Base-by-base conservation (phyloP, 2,329 filamentous ascomycete genomes). In the Talaromyces atroroseus region DNA sequence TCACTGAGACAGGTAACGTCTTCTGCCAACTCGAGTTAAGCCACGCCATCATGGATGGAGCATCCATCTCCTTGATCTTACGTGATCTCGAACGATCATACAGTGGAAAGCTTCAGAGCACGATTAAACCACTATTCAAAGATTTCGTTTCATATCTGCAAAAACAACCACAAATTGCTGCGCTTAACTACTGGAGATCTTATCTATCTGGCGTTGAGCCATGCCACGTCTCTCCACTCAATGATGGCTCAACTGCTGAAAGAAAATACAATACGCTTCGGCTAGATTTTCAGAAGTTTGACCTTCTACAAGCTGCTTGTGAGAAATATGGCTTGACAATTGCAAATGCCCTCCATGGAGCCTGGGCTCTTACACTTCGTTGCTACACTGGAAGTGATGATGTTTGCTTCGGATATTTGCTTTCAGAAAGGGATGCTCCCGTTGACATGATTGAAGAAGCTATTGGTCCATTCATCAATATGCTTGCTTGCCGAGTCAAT, bases 11-110 rank as follows among this genome's bases (percentile, higher is more conserved):
- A 59, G 69, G 52, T 61, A 60, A 49, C 69, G 73, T 68, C 61
- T 68, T 40, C 64, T 74, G 32, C 70, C 71, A 23, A 59, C 69
- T 52, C 61, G 61, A n/a, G 0, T 71, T 79, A 49, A 79, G 80
- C 57, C 78, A 81, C 58, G 77, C 75, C 12, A 66, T 80, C 5
- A 80, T 80, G 59, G 79, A 81, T 58, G 79, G 78, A n/a, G 74
- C 72, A 72, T 75, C 71, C 11, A 66, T 72, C 58, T 70, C 72
- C 5, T 58, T 73, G 1, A 68, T 74, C 26, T 65, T 74, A 2
- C 63, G 71, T 10, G 57, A 58, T 12, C 47, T 58, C 12, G 40
- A 55, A 36, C 46, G 12, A 26, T 52, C 77, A 2, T 81, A 81
- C 49, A 67, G 70, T n/a, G 69, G 70, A 10, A 68, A 70, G n/a